A percentile compares a stretch with the other conserved stretches of the same genome.
These are phyloP conservation scores for Aspergillus sclerotiicarbonarius DNA, from an alignment of 495 filamentous ascomycete species.

Conservation along the genomic window DNA sequence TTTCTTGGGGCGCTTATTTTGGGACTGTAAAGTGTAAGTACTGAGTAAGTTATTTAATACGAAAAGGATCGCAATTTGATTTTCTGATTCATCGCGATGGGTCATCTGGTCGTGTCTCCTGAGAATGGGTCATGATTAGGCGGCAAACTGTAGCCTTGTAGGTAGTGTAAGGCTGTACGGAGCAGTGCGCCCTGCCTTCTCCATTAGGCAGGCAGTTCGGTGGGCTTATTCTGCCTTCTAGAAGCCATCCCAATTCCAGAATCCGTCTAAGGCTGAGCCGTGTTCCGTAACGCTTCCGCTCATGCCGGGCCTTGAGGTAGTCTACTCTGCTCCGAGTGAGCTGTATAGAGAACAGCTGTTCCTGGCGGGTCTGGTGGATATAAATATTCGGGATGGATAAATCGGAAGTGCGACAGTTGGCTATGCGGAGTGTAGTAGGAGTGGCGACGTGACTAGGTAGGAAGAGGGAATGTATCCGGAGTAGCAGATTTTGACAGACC, in stretches of 20 bases:
- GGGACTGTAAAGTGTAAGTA: background rate
- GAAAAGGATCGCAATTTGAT: no score
- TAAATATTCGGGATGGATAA: no score
- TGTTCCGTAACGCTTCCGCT: background rate
- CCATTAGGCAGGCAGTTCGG: background rate
- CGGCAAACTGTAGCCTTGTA: background rate
- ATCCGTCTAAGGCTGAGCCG: background rate
- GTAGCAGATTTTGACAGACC: no score
- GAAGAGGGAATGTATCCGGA: no score
- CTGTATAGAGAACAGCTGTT: background rate
- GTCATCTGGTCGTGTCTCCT: background rate
- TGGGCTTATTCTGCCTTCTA: background rate
- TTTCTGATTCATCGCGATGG: background rate
- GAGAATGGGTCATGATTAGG: background rate
- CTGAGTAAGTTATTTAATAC: background rate
- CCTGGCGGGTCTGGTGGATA: background rate
- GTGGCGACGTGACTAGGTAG: no score
- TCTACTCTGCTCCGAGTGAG: background rate
- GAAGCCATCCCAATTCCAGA: background rate
- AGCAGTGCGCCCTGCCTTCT: background rate
- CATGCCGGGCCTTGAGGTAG: background rate
- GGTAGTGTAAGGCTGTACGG: background rate
- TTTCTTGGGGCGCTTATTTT: background rate
- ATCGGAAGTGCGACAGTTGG: no score
- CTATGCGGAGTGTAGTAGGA: no score